phyloP scores from a whole-genome alignment of 2,329 filamentous ascomycete genomes.

The Cladosporium oxysporum region DNA sequence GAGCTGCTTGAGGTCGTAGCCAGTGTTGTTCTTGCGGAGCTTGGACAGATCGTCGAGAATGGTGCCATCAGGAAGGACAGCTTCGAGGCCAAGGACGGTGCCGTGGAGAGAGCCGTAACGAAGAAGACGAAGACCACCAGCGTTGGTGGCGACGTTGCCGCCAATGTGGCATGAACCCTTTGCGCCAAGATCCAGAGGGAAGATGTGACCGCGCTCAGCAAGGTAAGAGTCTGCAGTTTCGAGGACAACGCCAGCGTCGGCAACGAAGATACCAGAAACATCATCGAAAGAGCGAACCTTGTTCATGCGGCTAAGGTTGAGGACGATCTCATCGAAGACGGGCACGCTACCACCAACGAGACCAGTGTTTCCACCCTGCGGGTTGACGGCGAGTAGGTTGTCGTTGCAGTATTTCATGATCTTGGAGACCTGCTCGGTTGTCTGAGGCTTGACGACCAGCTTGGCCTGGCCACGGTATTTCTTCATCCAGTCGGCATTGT shows the following conservation, averaged over 20 bases:
- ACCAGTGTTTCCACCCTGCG: conserved; percentile 95
- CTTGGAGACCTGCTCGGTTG: conserved; percentile 84
- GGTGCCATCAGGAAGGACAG: conserved; percentile 89
- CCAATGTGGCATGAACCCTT: conserved; percentile 97
- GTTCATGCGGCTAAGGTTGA: conserved; percentile 90
- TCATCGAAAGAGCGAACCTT: conserved; percentile 88
- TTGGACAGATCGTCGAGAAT: conserved; percentile 85
- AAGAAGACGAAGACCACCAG: conserved; percentile 83
- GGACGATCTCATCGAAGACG: conserved; percentile 96
- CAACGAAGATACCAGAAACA: conserved; percentile 85
- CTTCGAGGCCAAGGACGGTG: conserved; percentile 88
- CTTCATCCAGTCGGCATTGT: conserved; percentile 98
- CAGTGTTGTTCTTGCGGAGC: conserved; percentile 97
- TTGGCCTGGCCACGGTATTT: conserved; percentile 92
- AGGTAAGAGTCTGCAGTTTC: conserved; percentile 87
- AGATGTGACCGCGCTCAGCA: conserved; percentile 80
- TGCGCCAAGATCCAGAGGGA: conserved; percentile 94
- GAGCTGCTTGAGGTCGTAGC: conserved; percentile 94
- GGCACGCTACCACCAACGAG: conserved; percentile 94
- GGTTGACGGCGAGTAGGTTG: conserved; percentile 86
- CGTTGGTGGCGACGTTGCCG: conserved; percentile 94
- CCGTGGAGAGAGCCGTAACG: conserved; percentile 95
- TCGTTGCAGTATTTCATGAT: conserved; percentile 95
- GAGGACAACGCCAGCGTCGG: conserved; percentile 86
- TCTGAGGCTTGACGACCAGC: conserved; percentile 81